Percentiles rank a stretch among this genome's conserved stretches.
Conservation (phyloP, 768 basidiomycete genomes). For the Rhodosporidiobolus odoratus region DNA sequence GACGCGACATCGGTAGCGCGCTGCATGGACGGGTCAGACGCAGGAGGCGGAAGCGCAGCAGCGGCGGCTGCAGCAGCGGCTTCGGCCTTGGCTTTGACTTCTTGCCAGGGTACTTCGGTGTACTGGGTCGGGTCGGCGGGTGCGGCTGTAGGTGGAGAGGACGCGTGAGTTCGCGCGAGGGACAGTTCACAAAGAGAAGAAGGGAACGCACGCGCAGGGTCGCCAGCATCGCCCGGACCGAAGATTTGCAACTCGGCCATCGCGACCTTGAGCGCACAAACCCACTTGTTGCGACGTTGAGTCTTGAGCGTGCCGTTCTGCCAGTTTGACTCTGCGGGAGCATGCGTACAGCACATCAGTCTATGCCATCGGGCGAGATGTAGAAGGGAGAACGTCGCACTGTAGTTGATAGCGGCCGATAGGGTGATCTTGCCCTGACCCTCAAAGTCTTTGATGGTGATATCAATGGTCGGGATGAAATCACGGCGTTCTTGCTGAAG, state of each 20-base stretch:
- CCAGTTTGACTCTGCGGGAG: too few relatives aligned
- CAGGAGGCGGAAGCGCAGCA: neutral
- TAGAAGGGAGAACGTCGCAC: constrained; percentile 46
- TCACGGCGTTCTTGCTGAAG: constrained; percentile 66
- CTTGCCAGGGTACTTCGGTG: constrained; percentile 68
- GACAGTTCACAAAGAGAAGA: neutral
- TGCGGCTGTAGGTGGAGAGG: constrained; percentile 44
- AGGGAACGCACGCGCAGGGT: constrained; percentile 36
- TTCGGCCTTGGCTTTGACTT: constrained; percentile 39
- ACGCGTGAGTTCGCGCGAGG: too few relatives aligned
- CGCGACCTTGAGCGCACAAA: constrained; percentile 73
- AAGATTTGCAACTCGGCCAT: constrained; percentile 66
- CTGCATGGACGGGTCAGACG: neutral
- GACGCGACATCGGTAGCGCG: neutral
- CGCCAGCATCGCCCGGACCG: constrained; percentile 49
- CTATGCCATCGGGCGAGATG: neutral
- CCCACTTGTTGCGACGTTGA: constrained; percentile 83
- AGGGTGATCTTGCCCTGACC: constrained; percentile 69
- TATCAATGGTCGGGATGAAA: constrained; percentile 69
- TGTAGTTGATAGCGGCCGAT: constrained; percentile 78
- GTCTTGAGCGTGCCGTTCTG: constrained; percentile 49
- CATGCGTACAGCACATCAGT: neutral
- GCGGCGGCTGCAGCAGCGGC: constrained; percentile 9
- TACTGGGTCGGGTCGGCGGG: constrained; percentile 58
- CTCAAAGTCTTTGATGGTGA: constrained; percentile 45